phyloP scores from a whole-genome alignment of 108 stramenopile species.

The Phaeodactylum tricornutum region DNA sequence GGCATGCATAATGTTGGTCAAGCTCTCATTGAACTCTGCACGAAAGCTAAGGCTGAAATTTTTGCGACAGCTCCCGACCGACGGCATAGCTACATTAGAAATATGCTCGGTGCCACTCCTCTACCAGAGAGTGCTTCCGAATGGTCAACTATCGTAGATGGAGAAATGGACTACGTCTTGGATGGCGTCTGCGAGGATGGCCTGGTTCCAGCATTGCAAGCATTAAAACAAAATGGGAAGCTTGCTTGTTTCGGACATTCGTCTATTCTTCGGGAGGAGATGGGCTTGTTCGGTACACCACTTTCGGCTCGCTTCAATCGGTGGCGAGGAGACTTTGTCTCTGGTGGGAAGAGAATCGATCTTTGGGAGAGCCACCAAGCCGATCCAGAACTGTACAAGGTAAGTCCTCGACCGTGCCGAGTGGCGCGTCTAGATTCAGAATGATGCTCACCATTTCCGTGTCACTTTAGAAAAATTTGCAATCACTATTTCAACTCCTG shows the following conservation, averaged over 20 bases:
- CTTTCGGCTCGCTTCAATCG: conserved; percentile 30
- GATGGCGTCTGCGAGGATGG: conserved; percentile 45
- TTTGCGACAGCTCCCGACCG: conserved; percentile 45
- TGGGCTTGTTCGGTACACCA: conserved; percentile 30
- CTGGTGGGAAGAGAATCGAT: conserved; percentile 33
- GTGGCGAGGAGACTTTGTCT: conserved; percentile 40
- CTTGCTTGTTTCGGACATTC: conserved; percentile 42
- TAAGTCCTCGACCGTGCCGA: conserved; percentile 2
- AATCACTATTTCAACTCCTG: conserved; percentile 40
- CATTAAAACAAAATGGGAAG: conserved; percentile 30
- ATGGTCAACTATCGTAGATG: conserved; percentile 36
- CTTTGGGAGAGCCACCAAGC: conserved; percentile 23
- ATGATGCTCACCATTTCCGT: not conserved
- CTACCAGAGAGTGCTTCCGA: conserved; percentile 27
- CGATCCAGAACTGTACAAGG: conserved; percentile 29
- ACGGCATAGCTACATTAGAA: conserved; percentile 28
- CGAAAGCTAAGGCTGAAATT: conserved; percentile 43
- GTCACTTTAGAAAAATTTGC: conserved; percentile 24
- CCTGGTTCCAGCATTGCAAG: conserved; percentile 24
- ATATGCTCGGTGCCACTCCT: conserved; percentile 34
- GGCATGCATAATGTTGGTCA: conserved; percentile 54
- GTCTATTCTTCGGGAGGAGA: conserved; percentile 17
- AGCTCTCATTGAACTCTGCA: conserved; percentile 44
- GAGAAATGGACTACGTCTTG: conserved; percentile 56
- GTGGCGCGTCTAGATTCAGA: not conserved